Percentiles rank a stretch among this genome's conserved stretches.
Evolutionary conservation across 257 asterid genomes (phyloP).

Genomic region (Solanum chaucha): DNA sequence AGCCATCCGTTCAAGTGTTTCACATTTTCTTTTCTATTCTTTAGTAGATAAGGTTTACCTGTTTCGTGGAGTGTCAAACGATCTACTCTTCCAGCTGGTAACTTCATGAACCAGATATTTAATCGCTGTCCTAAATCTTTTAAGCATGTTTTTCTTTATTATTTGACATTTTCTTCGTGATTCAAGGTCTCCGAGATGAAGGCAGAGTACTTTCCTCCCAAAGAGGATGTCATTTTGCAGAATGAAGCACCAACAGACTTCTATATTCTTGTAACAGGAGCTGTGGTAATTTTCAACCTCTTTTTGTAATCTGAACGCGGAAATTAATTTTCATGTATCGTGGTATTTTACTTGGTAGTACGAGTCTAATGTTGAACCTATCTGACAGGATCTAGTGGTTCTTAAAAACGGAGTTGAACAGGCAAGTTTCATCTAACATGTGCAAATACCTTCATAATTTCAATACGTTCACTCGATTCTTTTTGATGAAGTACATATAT

Average conservation of each 20-base stretch:
- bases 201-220: slow-evolving; percentile 44
- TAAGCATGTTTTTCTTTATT: neutral
- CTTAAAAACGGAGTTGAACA: slow-evolving; percentile 40
- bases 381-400: slow-evolving; percentile 25
- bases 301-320: neutral
- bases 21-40: slow-evolving; percentile 24
- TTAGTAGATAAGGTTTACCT: slow-evolving; percentile 24
- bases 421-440: slow-evolving; percentile 33
- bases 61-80: slow-evolving; percentile 27
- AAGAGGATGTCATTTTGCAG: slow-evolving; percentile 37
- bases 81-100: slow-evolving; percentile 33
- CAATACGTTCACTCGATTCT: neutral
- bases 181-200: slow-evolving; percentile 43
- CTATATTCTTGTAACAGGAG: slow-evolving; percentile 36
- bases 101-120: neutral
- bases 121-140: neutral
- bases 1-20: slow-evolving; percentile 34
- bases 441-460: neutral
- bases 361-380: slow-evolving; percentile 5
- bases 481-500: neutral
- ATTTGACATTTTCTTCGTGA: neutral
- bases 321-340: neutral
- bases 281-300: slow-evolving; percentile 22
- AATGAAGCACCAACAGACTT: slow-evolving; percentile 47
- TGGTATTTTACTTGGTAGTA: neutral